phyloP scores from a whole-genome alignment of 768 basidiomycete genomes.

The Lactarius sanguifluus region DNA sequence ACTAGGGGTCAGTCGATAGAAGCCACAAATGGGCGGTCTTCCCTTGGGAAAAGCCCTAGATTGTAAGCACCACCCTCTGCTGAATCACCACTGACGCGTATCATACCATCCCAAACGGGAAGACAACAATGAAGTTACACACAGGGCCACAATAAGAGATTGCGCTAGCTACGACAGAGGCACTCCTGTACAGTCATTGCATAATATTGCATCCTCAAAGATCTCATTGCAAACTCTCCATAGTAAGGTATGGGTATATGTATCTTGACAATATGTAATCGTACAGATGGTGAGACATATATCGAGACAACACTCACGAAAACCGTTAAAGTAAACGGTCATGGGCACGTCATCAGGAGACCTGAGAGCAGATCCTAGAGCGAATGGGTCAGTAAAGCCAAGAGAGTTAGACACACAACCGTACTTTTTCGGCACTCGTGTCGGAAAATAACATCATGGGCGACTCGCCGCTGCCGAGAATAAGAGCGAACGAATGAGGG shows the following conservation, averaged over 20 bases:
- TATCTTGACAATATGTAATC: not conserved
- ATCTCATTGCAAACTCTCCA: not conserved
- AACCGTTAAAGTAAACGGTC: not conserved
- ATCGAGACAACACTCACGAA: not conserved
- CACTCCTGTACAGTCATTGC: not conserved
- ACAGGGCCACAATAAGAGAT: too few relatives aligned
- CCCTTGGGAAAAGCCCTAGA: too few relatives aligned
- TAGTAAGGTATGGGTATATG: slow-evolving; percentile 1
- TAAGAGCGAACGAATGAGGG: slow-evolving; percentile 26
- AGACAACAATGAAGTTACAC: too few relatives aligned
- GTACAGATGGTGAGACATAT: slow-evolving; percentile 3
- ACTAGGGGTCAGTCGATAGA: too few relatives aligned
- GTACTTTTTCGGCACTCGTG: slow-evolving; percentile 24
- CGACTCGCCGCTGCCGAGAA: slow-evolving; percentile 16
- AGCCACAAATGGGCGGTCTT: too few relatives aligned
- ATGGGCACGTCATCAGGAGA: slow-evolving; percentile 25
- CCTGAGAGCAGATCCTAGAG: slow-evolving; percentile 20
- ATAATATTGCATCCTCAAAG: not conserved
- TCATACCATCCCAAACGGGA: too few relatives aligned
- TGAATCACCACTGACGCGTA: too few relatives aligned
- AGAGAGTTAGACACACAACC: not conserved
- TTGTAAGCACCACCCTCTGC: too few relatives aligned
- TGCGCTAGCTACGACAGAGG: not conserved
- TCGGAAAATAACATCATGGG: slow-evolving; percentile 25
- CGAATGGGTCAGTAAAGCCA: not conserved